phyloP scores from a whole-genome alignment of 2,329 filamentous ascomycete species.

The Penicillium paneum region DNA sequence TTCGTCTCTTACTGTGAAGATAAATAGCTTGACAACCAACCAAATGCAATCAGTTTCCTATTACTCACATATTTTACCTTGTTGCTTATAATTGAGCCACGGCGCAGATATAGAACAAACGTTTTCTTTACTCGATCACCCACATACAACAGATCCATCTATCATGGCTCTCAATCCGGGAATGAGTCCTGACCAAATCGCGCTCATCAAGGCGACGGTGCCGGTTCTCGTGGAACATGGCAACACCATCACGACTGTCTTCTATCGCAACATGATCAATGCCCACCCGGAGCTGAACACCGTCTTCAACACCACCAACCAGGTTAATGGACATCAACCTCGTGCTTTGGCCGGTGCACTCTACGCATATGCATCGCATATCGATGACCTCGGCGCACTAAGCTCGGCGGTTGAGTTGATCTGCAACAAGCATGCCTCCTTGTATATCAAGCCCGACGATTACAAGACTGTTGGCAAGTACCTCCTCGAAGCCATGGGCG shows the following conservation, averaged over 20 bases:
- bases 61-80: background rate
- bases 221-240: constrained; percentile 67
- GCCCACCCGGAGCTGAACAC: constrained; percentile 65
- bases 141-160: background rate
- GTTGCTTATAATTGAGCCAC: background rate
- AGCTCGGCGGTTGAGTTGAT: constrained; percentile 62
- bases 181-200: constrained; percentile 52
- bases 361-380: constrained; percentile 68
- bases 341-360: constrained; percentile 67
- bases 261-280: constrained; percentile 67
- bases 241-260: constrained; percentile 64
- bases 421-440: constrained; percentile 70
- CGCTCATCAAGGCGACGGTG: constrained; percentile 67
- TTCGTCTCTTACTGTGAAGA: background rate
- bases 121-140: background rate
- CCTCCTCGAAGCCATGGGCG: constrained; percentile 64
- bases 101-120: background rate
- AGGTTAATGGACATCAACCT: constrained; percentile 65
- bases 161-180: constrained; percentile 17
- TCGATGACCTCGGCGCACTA: constrained; percentile 64
- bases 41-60: background rate
- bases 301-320: constrained; percentile 69
- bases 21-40: constrained; percentile 9
- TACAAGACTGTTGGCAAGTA: constrained; percentile 69
- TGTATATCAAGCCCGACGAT: constrained; percentile 65